A percentile compares a stretch with the other conserved stretches of the same genome.
Evolutionary conservation across 495 filamentous ascomycete genomes (phyloP).

Genomic region (Trichoderma gamsii): DNA sequence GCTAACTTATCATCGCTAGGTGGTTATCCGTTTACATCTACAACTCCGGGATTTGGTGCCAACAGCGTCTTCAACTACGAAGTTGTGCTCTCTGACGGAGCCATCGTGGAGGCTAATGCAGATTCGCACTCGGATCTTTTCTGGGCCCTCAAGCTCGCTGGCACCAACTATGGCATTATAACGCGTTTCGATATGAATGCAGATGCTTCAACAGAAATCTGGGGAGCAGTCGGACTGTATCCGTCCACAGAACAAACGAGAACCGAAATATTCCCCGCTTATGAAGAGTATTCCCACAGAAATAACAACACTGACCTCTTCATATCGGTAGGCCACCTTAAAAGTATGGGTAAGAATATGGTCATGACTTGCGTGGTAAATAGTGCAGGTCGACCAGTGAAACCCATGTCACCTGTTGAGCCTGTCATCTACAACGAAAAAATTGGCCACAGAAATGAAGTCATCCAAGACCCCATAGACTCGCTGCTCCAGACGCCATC

Average conservation of each 20-base stretch:
- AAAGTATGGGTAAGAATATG: too few relatives aligned
- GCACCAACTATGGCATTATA: slow-evolving; percentile 40
- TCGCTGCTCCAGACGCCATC: too few relatives aligned
- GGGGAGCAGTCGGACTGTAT: not conserved
- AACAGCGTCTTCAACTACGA: not conserved
- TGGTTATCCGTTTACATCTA: not conserved
- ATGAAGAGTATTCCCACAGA: not conserved
- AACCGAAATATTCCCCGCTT: not conserved
- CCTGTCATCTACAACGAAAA: too few relatives aligned
- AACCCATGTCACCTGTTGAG: too few relatives aligned
- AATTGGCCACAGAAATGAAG: too few relatives aligned
- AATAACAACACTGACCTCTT: not conserved
- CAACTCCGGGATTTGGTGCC: not conserved
- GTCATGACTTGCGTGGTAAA: too few relatives aligned
- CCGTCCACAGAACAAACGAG: not conserved
- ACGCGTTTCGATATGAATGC: slow-evolving; percentile 39
- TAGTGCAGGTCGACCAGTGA: too few relatives aligned
- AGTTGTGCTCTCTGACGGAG: not conserved
- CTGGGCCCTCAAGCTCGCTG: not conserved
- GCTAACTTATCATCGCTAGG: not conserved
- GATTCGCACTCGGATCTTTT: not conserved
- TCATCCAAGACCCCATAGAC: too few relatives aligned
- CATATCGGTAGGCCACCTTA: too few relatives aligned
- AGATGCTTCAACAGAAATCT: not conserved
- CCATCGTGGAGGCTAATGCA: not conserved